These are phyloP conservation scores for Dorcoceras hygrometricum DNA, from an alignment of 257 asterid genomes.

Conservation along the genomic window DNA sequence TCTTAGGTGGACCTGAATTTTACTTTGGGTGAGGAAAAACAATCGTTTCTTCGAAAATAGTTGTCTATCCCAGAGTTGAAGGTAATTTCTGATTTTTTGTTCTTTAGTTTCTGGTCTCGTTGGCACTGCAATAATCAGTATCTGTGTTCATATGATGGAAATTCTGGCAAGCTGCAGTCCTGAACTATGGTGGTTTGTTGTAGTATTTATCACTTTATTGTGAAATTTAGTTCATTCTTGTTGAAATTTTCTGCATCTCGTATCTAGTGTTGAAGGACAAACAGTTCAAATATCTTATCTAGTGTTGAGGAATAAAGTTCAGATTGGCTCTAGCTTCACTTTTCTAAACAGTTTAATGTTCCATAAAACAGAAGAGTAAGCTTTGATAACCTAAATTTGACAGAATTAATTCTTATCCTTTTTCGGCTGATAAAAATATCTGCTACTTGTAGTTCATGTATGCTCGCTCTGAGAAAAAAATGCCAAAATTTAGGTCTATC, in stretches of 20 bases:
- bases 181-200: background rate
- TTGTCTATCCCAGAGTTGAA: conserved; percentile 76
- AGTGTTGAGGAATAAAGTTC: background rate
- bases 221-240: background rate
- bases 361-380: background rate
- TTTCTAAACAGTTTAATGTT: background rate
- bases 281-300: background rate
- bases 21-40: conserved; percentile 79
- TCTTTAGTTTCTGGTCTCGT: background rate
- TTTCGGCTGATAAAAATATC: background rate
- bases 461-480: background rate
- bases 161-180: background rate
- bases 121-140: background rate
- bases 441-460: background rate
- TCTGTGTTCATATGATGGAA: background rate
- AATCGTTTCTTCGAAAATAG: conserved; percentile 59
- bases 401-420: background rate
- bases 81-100: conserved; percentile 44
- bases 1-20: conserved; percentile 82
- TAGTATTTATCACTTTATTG: background rate
- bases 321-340: background rate
- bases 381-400: background rate
- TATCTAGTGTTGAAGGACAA: background rate
- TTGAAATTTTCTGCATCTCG: background rate
- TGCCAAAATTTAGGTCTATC: background rate